A percentile compares a stretch with the other conserved stretches of the same genome.
Evolutionary conservation across 441 rosid species (phyloP).

Genomic region (Eruca vesicaria): DNA sequence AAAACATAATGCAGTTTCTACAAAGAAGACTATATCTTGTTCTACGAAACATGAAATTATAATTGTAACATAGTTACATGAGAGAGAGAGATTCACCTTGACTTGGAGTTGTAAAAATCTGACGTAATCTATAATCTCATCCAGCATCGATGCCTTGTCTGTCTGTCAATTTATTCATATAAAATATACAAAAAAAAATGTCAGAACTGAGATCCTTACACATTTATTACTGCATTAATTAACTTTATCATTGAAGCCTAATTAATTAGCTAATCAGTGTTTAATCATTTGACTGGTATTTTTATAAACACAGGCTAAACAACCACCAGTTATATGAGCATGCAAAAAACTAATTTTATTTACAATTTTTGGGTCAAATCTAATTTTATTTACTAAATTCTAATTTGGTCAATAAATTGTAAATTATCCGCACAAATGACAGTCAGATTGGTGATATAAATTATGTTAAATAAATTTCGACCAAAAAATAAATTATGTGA

Average conservation of each 20-base stretch:
- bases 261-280: constrained; percentile 22
- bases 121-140: constrained; percentile 97
- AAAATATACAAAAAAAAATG: background rate
- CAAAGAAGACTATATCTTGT: background rate
- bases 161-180: constrained; percentile 59
- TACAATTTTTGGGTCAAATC: no score
- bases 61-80: background rate
- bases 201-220: constrained; percentile 27
- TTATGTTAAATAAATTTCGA: no score
- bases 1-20: background rate
- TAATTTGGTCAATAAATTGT: background rate
- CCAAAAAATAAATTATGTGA: no score
- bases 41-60: background rate
- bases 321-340: constrained; percentile 16
- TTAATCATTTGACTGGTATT: constrained; percentile 18
- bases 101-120: constrained; percentile 98
- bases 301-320: background rate
- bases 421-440: background rate
- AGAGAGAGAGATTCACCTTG: constrained; percentile 53
- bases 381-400: background rate
- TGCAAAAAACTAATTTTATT: background rate
- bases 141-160: constrained; percentile 97
- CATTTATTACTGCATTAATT: constrained; percentile 19
- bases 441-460: background rate
- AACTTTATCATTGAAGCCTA: constrained; percentile 4